Percentiles rank a stretch among this genome's conserved stretches.
These are phyloP conservation scores for Powellomyces hirtus DNA, from an alignment of 192 early-diverging fungal genomes.

Conservation along the genomic window DNA sequence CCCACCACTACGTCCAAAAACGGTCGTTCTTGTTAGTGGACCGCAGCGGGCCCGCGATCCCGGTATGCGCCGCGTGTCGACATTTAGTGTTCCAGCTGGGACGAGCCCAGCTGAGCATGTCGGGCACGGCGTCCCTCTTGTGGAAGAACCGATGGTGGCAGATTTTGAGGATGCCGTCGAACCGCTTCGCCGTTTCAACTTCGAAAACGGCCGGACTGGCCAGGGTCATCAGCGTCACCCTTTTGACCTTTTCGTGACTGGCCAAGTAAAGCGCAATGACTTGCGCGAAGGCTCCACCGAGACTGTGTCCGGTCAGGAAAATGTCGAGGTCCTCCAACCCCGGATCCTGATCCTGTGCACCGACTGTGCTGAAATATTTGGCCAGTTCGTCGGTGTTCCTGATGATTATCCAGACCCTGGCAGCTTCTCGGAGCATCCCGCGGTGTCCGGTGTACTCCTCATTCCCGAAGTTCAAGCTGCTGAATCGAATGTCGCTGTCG, in stretches of 20 bases:
- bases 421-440: too few relatives aligned
- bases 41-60: too few relatives aligned
- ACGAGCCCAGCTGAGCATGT: too few relatives aligned
- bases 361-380: too few relatives aligned
- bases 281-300: not conserved
- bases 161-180: not conserved
- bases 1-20: too few relatives aligned
- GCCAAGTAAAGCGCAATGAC: not conserved
- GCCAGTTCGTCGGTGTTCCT: too few relatives aligned
- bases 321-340: too few relatives aligned
- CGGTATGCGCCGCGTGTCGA: too few relatives aligned
- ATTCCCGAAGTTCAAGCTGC: not conserved
- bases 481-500: not conserved
- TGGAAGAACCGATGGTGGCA: not conserved
- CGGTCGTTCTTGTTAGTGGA: too few relatives aligned
- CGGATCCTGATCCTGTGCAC: too few relatives aligned
- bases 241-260: not conserved
- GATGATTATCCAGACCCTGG: too few relatives aligned
- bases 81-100: too few relatives aligned
- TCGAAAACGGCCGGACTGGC: not conserved
- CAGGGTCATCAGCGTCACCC: not conserved
- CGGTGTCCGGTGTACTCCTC: not conserved
- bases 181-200: not conserved
- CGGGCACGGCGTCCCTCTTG: not conserved
- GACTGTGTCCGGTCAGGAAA: not conserved